phyloP scores from a whole-genome alignment of 2,329 filamentous ascomycete species.

The Bipolaris oryzae region DNA sequence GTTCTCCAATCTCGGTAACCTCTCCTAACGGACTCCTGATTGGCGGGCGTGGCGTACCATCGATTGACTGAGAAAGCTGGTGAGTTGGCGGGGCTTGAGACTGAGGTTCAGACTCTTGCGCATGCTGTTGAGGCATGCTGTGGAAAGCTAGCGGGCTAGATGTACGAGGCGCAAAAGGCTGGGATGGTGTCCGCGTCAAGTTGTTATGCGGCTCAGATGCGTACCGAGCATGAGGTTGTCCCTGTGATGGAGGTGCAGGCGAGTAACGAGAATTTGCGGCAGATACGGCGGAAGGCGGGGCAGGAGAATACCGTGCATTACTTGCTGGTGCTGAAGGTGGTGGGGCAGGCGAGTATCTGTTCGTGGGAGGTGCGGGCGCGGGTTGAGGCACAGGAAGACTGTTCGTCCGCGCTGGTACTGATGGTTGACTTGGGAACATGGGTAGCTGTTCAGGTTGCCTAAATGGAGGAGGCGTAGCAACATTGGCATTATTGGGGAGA shows the following conservation, averaged over 20 bases:
- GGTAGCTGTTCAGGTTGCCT: slow-evolving; percentile 52
- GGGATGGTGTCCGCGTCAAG: slow-evolving; percentile 47
- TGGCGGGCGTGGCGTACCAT: slow-evolving; percentile 31
- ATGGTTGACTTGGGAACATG: slow-evolving; percentile 43
- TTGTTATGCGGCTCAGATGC: slow-evolving; percentile 43
- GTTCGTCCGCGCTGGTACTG: slow-evolving; percentile 39
- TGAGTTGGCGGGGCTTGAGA: slow-evolving; percentile 25
- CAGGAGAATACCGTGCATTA: slow-evolving; percentile 46
- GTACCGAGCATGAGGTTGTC: slow-evolving; percentile 47
- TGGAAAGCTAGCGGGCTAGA: slow-evolving; percentile 68
- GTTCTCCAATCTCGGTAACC: slow-evolving; percentile 44
- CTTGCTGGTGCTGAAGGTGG: slow-evolving; percentile 40
- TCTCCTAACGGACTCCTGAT: slow-evolving; percentile 41
- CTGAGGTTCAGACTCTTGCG: slow-evolving; percentile 19
- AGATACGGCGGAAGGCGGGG: slow-evolving; percentile 42
- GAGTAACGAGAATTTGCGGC: slow-evolving; percentile 50
- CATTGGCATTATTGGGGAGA: slow-evolving; percentile 34
- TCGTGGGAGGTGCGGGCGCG: slow-evolving; percentile 31
- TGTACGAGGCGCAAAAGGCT: slow-evolving; percentile 66
- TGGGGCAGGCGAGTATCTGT: slow-evolving; percentile 40
- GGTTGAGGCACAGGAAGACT: slow-evolving; percentile 42
- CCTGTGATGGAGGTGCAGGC: slow-evolving; percentile 45
- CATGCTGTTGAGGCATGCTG: slow-evolving; percentile 42
- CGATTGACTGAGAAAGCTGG: slow-evolving; percentile 37
- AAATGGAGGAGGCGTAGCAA: slow-evolving; percentile 35